Evolutionary conservation across 75 land plant genomes (phyloP).

Genomic region (Chamaecyparis obtusa): DNA sequence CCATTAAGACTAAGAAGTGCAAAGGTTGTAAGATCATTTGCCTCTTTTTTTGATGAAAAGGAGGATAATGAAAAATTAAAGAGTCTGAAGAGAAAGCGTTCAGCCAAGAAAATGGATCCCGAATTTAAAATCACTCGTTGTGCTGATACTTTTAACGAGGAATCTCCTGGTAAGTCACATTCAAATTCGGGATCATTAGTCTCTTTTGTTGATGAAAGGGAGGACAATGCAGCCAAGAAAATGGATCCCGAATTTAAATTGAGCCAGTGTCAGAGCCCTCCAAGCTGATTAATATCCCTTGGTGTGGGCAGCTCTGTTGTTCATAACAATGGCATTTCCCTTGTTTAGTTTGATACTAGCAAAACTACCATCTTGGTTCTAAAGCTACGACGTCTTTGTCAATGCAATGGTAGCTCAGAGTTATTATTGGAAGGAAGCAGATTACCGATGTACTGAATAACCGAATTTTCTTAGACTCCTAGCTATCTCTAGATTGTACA

Average conservation of each 20-base stretch:
- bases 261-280: neutral
- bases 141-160: neutral
- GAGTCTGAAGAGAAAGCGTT: slow-evolving; percentile 8
- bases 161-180: neutral
- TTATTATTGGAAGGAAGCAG: neutral
- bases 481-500: no score
- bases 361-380: neutral
- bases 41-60: slow-evolving; percentile 53
- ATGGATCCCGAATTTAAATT: neutral
- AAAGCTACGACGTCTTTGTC: neutral
- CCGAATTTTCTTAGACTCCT: no score
- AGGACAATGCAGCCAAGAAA: slow-evolving; percentile 10
- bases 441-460: neutral
- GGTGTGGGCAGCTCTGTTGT: neutral
- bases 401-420: neutral
- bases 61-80: slow-evolving; percentile 12
- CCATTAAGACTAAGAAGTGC: slow-evolving; percentile 12
- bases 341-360: neutral
- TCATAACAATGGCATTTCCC: neutral
- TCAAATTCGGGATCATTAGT: slow-evolving; percentile 19
- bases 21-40: slow-evolving; percentile 27
- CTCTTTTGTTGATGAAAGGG: slow-evolving; percentile 49
- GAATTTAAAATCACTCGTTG: neutral
- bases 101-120: neutral
- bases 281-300: neutral